A percentile compares a stretch with the other conserved stretches of the same genome.
phyloP scores from a whole-genome alignment of 1,139 yeast genomes.

The Trichomonascaceae sp. region DNA sequence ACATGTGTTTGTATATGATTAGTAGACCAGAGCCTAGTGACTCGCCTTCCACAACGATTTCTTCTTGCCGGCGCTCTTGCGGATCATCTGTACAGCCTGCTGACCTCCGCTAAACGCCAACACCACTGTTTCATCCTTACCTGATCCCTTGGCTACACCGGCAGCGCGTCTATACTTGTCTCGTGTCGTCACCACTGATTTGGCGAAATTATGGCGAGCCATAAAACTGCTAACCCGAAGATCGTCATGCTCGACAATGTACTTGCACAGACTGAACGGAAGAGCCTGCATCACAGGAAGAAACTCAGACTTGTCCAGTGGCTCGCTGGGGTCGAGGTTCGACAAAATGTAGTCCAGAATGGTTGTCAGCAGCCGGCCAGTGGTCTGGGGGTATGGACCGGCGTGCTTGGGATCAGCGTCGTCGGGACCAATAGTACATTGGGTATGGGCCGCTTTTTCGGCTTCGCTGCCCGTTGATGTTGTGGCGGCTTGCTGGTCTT shows the following conservation, averaged over 20 bases:
- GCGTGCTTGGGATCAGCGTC: constrained; percentile 12
- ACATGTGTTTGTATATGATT: constrained; percentile 1
- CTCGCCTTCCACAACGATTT: constrained; percentile 23
- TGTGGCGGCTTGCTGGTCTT: too few species aligned
- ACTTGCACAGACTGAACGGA: constrained; percentile 20
- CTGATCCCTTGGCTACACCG: constrained; percentile 4
- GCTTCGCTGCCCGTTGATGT: too few species aligned
- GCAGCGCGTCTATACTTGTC: constrained; percentile 13
- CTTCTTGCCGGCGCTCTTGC: constrained; percentile 19
- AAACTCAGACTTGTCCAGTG: constrained; percentile 10
- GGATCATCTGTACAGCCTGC: constrained; percentile 23
- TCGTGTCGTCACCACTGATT: constrained; percentile 16
- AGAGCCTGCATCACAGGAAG: constrained; percentile 12
- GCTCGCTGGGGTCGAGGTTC: constrained; percentile 13
- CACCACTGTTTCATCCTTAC: constrained; percentile 22
- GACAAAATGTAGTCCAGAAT: constrained; percentile 16
- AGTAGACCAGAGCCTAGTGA: constrained; percentile 3
- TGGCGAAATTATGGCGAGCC: constrained; percentile 22
- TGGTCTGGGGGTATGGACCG: constrained; percentile 26
- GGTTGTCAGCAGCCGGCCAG: constrained; percentile 14
- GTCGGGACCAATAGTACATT: constrained; percentile 6
- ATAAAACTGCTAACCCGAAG: constrained; percentile 17
- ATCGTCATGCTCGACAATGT: constrained; percentile 18
- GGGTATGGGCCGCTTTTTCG: too few species aligned
- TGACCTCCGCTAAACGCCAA: constrained; percentile 25